A percentile compares a stretch with the other conserved stretches of the same genome.
phyloP scores from a whole-genome alignment of 345 rosid species.

The Bruguiera parviflora region DNA sequence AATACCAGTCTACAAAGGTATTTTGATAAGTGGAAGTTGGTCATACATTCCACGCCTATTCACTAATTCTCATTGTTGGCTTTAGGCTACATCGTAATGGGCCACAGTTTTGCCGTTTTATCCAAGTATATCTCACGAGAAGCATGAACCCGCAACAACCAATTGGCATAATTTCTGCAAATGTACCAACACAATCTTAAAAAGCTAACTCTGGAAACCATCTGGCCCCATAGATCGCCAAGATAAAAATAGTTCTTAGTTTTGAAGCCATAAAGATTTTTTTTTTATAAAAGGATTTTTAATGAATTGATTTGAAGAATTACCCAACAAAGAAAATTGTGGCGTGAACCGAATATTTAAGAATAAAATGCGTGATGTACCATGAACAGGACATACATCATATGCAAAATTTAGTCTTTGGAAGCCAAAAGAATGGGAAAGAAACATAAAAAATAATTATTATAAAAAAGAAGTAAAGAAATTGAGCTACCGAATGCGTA shows the following conservation, averaged over 20 bases:
- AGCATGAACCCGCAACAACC: background rate
- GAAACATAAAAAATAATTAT: too few species aligned
- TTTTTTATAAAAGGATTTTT: background rate
- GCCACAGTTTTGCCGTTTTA: background rate
- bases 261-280: background rate
- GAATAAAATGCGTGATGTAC: background rate
- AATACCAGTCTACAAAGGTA: too few species aligned
- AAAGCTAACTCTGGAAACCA: background rate
- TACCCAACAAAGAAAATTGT: background rate
- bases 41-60: background rate
- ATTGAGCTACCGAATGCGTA: slow-evolving; percentile 62
- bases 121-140: background rate
- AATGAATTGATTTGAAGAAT: background rate
- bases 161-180: background rate
- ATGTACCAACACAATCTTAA: too few species aligned
- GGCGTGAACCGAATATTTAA: background rate
- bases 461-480: too few species aligned
- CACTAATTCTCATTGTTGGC: background rate
- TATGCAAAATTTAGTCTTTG: background rate
- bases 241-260: background rate
- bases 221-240: background rate
- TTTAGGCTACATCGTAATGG: too few species aligned
- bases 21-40: background rate
- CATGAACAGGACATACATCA: background rate
- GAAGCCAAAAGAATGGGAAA: background rate